These are phyloP conservation scores for Aspergillus felis DNA, from an alignment of 2,329 filamentous ascomycete species.

Conservation along the genomic window DNA sequence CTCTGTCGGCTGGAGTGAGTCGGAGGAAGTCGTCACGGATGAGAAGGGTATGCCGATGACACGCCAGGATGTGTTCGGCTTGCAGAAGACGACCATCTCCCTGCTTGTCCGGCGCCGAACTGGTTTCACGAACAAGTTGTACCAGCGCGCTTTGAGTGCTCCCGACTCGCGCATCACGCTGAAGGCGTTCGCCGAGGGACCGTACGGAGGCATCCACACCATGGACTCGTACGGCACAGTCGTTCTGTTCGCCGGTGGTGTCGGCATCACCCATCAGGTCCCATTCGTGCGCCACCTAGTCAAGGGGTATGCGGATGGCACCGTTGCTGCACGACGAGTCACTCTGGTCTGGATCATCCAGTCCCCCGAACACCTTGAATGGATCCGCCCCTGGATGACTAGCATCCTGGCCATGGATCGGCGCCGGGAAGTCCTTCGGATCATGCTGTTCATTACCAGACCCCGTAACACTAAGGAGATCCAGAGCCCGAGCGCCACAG, in stretches of 20 bases:
- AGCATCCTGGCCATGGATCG: slow-evolving; percentile 73
- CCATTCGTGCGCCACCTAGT: slow-evolving; percentile 79
- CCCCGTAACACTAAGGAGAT: slow-evolving; percentile 82
- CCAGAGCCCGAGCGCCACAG: slow-evolving; percentile 68
- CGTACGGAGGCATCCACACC: slow-evolving; percentile 78
- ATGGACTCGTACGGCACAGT: slow-evolving; percentile 90
- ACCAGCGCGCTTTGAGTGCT: slow-evolving; percentile 59
- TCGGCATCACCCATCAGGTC: slow-evolving; percentile 93
- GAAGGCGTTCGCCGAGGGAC: slow-evolving; percentile 78
- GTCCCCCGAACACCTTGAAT: slow-evolving; percentile 82
- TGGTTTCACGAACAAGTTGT: slow-evolving; percentile 81
- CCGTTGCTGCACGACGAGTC: slow-evolving; percentile 74
- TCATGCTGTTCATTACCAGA: slow-evolving; percentile 86
- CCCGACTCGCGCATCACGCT: slow-evolving; percentile 57
- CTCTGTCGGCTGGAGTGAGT: slow-evolving; percentile 70
- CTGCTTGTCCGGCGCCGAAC: slow-evolving; percentile 85
- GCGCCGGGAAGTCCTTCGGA: slow-evolving; percentile 75
- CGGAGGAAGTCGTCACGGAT: slow-evolving; percentile 45
- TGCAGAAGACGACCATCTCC: slow-evolving; percentile 60
- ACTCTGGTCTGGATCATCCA: slow-evolving; percentile 92
- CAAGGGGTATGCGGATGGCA: slow-evolving; percentile 63
- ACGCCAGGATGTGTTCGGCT: slow-evolving; percentile 49
- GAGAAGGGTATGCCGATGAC: slow-evolving; percentile 44
- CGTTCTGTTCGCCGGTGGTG: slow-evolving; percentile 85
- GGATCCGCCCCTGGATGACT: slow-evolving; percentile 85